These are phyloP conservation scores for Pythium coloratum DNA, from an alignment of 352 stramenopile genomes.

Conservation along the genomic window DNA sequence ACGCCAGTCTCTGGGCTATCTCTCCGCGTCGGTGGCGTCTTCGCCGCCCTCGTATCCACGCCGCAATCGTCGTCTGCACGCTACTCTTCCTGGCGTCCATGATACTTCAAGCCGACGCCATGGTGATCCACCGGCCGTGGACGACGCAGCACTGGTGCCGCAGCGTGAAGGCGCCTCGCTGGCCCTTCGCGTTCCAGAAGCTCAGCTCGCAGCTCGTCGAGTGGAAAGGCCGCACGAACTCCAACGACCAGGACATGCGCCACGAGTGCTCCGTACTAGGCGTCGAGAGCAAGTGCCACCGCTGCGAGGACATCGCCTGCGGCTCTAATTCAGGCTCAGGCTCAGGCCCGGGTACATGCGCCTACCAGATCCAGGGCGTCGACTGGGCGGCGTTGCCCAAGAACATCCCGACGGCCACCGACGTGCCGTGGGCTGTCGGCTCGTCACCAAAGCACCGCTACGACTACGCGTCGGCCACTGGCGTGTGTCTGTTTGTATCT, in stretches of 20 bases:
- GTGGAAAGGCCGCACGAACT: conserved; percentile 85
- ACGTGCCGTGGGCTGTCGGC: conserved; percentile 92
- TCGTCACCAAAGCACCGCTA: conserved; percentile 94
- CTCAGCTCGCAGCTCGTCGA: conserved; percentile 65
- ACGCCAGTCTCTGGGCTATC: not conserved
- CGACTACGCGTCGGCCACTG: conserved; percentile 44
- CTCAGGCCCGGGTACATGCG: conserved; percentile 47
- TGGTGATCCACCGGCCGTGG: conserved; percentile 84
- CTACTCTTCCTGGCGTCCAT: not conserved
- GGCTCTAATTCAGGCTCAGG: conserved; percentile 15
- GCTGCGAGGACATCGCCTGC: conserved; percentile 90
- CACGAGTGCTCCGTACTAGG: conserved; percentile 88
- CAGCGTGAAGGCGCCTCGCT: conserved; percentile 80
- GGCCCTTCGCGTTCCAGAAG: conserved; percentile 95
- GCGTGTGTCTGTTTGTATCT: conserved; percentile 91
- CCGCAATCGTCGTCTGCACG: not conserved
- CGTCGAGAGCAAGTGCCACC: conserved; percentile 93
- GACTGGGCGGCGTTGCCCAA: conserved; percentile 52
- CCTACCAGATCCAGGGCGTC: conserved; percentile 94
- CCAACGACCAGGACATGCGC: conserved; percentile 91
- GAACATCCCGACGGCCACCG: conserved; percentile 93
- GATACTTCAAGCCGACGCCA: conserved; percentile 18
- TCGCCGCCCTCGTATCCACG: not conserved
- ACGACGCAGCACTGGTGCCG: conserved; percentile 87
- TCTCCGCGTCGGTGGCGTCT: not conserved